These are phyloP conservation scores for Xylariaceae sp. DNA, from an alignment of 2,329 filamentous ascomycete species.

Conservation along the genomic window DNA sequence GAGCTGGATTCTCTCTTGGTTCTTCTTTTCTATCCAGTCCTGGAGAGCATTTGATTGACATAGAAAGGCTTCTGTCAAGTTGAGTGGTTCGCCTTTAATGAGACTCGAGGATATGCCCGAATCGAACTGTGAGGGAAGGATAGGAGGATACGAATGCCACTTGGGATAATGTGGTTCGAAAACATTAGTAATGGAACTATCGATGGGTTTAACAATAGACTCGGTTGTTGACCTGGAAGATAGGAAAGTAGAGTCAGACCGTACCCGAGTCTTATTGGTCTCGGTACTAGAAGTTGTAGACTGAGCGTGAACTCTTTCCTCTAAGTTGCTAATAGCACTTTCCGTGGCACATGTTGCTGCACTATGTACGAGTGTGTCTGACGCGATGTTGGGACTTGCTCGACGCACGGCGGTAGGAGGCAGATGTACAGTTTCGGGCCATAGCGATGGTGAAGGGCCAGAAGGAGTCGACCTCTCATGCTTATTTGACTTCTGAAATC, in stretches of 20 bases:
- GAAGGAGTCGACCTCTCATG: background rate
- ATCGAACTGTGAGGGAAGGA: constrained; percentile 16
- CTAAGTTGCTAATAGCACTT: background rate
- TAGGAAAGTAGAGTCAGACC: constrained; percentile 9
- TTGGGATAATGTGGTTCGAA: constrained; percentile 18
- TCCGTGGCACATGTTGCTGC: background rate
- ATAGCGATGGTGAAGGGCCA: constrained; percentile 23
- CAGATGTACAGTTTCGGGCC: constrained; percentile 19
- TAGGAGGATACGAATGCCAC: constrained; percentile 24
- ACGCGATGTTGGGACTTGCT: background rate
- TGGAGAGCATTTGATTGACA: constrained; percentile 26
- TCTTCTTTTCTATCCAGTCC: constrained; percentile 24
- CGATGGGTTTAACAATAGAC: constrained; percentile 4
- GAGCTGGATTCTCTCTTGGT: constrained; percentile 20
- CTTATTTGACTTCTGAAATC: background rate
- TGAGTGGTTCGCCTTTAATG: background rate
- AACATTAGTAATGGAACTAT: background rate
- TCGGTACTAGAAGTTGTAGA: background rate
- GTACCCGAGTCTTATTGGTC: background rate
- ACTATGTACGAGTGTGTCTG: background rate
- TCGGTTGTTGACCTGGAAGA: background rate
- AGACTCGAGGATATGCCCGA: background rate
- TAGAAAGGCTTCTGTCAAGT: constrained; percentile 21
- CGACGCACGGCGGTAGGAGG: background rate
- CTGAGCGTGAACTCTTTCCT: background rate